Evolutionary conservation across 768 basidiomycete genomes (phyloP), one percentile per base, ranked within the genome.

Genomic region (Jaapia argillacea): DNA sequence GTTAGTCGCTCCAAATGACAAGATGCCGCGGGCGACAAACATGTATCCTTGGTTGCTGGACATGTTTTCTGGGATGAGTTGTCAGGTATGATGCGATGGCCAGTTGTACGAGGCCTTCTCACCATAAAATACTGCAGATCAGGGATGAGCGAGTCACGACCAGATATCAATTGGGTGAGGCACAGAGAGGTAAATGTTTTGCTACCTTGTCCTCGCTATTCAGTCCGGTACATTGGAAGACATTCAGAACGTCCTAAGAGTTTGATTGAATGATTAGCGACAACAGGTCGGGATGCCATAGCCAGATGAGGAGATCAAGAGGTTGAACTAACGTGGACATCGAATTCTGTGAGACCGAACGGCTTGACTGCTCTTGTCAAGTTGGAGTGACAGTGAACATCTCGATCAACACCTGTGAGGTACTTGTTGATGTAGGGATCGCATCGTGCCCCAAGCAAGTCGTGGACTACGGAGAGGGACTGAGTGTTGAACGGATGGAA

Each of bases 341-440:
- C 53, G 33, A 46, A 47, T 38, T 54, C 53, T 24, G 49, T 45
- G 24, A 54, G 43, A 21, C 53, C 53, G 45, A 45, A 52, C 24
- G 53, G 52, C 22, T 44, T 37, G n/a, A 54, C 45, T 16, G 53
- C 53, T 31, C 53, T 43, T 18, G 46, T 51, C 16, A 54, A 47
- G 42, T 54, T 54, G 16, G 53, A 54, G 45, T 54, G 53, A 41
- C 53, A 54, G 41, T 54, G 53, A 41, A 45, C 49, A 41, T 54
- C 52, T 35, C 42, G 46, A 45, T 44, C 45, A 43, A 36, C 40
- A 18, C 44, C 38, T 26, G 31, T 43, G 45, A 53, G 43, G 47
- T 50, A 45, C 27, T 46, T 47, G 40, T 54, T 54, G 7, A 54
- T 47, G 45, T 54, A 54, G n/a, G 53, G 53, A 40, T 54, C 53